These are phyloP conservation scores for Ascochyta rabiei DNA, from an alignment of 2,329 filamentous ascomycete genomes.

Conservation along the genomic window DNA sequence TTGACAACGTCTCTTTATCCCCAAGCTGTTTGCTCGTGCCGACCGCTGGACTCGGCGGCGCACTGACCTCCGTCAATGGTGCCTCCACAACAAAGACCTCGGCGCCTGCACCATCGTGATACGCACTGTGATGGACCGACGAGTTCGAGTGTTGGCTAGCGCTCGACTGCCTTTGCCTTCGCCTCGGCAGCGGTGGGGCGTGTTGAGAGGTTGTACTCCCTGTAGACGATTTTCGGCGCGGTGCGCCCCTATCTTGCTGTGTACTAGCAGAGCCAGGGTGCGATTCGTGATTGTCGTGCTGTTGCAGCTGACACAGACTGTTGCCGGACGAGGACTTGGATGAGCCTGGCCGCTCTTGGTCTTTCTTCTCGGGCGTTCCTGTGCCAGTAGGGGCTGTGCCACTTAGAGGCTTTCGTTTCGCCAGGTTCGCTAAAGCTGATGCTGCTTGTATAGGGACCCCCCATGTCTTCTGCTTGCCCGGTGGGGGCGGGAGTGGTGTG, in stretches of 20 bases:
- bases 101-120: constrained; percentile 19
- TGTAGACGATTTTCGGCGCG: constrained; percentile 19
- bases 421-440: constrained; percentile 50
- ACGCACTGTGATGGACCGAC: constrained; percentile 8
- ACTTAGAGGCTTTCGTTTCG: constrained; percentile 69
- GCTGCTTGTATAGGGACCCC: constrained; percentile 58
- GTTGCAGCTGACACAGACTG: constrained; percentile 9
- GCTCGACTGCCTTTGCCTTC: constrained; percentile 48
- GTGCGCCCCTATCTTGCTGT: background rate
- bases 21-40: constrained; percentile 7
- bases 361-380: constrained; percentile 4
- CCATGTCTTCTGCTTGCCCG: constrained; percentile 58
- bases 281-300: constrained; percentile 9
- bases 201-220: constrained; percentile 17
- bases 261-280: background rate
- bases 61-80: constrained; percentile 31
- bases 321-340: constrained; percentile 13
- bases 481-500: constrained; percentile 74
- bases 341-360: constrained; percentile 12
- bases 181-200: constrained; percentile 57
- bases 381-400: background rate
- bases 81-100: constrained; percentile 42
- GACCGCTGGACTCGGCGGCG: constrained; percentile 27
- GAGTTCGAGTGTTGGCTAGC: constrained; percentile 17
- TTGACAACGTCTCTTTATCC: background rate